Base-by-base conservation (phyloP, 495 filamentous ascomycete genomes). In the Podospora appendiculata region DNA sequence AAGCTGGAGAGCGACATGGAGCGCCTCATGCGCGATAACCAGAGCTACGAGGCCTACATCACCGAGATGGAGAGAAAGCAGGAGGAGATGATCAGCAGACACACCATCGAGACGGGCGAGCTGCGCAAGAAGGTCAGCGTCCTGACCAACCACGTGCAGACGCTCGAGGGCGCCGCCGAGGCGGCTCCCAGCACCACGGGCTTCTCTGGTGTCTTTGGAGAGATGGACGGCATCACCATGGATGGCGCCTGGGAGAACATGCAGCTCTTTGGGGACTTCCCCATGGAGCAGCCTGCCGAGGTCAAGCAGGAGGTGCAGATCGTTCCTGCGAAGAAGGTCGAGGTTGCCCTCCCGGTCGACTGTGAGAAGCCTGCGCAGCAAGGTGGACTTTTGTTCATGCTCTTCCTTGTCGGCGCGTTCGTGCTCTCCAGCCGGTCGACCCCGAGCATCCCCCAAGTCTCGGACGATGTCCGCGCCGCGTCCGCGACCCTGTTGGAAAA, bases 401-500 rank as follows among this genome's bases (percentile, higher is more conserved):
- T 96, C 58, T 88, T 98, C 54, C 87, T 98, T 52, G 91, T 95
- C 62, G 93, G 93, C 60, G 93, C 93, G 47, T 96, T 95, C 67
- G 90, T 97, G 55, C 90, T 92, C 48, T 96, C 91, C 43, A 95
- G 92, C 73, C 66, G 74, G 70, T 81, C 66, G 62, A 85, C 61
- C 57, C 84, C 59, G 58, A 82, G 70, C 57, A 83, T 96, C 59
- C 92, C 91, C 33, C 85, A 85, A 55, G 83, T 98, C 58, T 89
- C 93, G 16, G 89, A 96, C 52, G 92, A 96, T 59, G 86, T 97
- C 50, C 89, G 90, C 52, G 88, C 87, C 53, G 94, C 94, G 50
- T 95, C 91, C 17, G 88, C 92, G 47, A 86, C 84, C 34, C 85
- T 98, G 36, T 80, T 98, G 48, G 85, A 94, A 64, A 91, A 82